These are phyloP conservation scores for Fagopyrum tataricum DNA, from an alignment of 148 eudicot genomes.

Conservation along the genomic window DNA sequence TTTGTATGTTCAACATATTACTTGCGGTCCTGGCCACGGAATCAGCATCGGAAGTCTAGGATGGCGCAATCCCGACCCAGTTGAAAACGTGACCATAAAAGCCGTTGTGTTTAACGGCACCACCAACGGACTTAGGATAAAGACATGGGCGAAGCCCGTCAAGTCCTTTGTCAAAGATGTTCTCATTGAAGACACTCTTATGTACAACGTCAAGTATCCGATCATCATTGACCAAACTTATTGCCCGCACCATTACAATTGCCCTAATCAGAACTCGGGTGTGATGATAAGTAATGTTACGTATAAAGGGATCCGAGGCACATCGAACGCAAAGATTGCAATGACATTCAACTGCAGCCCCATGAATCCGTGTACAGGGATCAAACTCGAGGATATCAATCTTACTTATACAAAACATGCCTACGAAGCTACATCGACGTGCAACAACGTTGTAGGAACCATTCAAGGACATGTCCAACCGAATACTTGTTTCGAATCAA, in stretches of 20 bases:
- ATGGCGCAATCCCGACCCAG: neutral
- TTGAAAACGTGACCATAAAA: slow-evolving; percentile 44
- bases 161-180: slow-evolving; percentile 30
- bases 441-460: slow-evolving; percentile 1
- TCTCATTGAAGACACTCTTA: slow-evolving; percentile 28
- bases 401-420: neutral
- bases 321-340: neutral
- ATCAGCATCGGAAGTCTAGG: slow-evolving; percentile 56
- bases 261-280: slow-evolving; percentile 20
- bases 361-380: neutral
- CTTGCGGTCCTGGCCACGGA: slow-evolving; percentile 62
- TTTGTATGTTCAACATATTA: slow-evolving; percentile 36
- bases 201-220: slow-evolving; percentile 38
- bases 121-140: slow-evolving; percentile 38
- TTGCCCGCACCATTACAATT: slow-evolving; percentile 31
- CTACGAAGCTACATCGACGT: neutral
- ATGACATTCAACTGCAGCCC: slow-evolving; percentile 9
- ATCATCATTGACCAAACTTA: slow-evolving; percentile 47
- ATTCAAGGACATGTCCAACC: neutral
- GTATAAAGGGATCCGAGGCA: slow-evolving; percentile 5
- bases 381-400: slow-evolving; percentile 2
- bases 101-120: slow-evolving; percentile 27
- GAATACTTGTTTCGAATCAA: neutral
- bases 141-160: slow-evolving; percentile 52
- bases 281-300: slow-evolving; percentile 1